Conservation (phyloP, 2,329 filamentous ascomycete genomes). For the Cladobotryum mycophilum region DNA sequence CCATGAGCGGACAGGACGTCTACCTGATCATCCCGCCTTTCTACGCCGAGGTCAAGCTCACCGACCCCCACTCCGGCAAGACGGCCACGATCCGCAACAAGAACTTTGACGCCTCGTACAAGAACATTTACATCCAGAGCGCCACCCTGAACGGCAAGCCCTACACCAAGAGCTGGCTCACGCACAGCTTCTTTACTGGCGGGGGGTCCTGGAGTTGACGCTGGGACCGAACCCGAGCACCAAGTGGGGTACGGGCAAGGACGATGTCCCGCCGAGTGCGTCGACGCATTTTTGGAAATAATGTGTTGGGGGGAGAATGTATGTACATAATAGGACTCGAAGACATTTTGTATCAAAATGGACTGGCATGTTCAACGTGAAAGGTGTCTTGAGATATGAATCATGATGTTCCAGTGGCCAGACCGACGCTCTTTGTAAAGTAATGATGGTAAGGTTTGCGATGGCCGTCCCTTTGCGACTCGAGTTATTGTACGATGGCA, state of each 20-base stretch:
- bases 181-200: slow-evolving; percentile 52
- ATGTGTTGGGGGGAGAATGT: too few relatives aligned
- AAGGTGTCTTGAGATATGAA: too few relatives aligned
- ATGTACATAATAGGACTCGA: too few relatives aligned
- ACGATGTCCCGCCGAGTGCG: slow-evolving; percentile 17
- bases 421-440: too few relatives aligned
- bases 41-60: slow-evolving; percentile 39
- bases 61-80: slow-evolving; percentile 20
- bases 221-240: slow-evolving; percentile 46
- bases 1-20: slow-evolving; percentile 47
- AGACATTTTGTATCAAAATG: too few relatives aligned
- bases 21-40: slow-evolving; percentile 48
- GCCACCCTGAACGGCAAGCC: slow-evolving; percentile 48
- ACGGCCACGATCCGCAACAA: slow-evolving; percentile 25
- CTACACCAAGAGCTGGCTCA: slow-evolving; percentile 54
- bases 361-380: too few relatives aligned
- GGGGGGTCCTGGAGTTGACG: slow-evolving; percentile 52
- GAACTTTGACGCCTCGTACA: slow-evolving; percentile 37
- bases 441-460: too few relatives aligned
- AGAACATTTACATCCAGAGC: slow-evolving; percentile 52
- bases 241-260: slow-evolving; percentile 12
- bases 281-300: slow-evolving; percentile 19
- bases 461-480: too few relatives aligned
- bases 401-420: too few relatives aligned
- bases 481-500: too few relatives aligned